Evolutionary conservation across 1,139 yeast genomes (phyloP), one percentile per base, ranked within the genome.

Genomic region (Spathaspora sp.): DNA sequence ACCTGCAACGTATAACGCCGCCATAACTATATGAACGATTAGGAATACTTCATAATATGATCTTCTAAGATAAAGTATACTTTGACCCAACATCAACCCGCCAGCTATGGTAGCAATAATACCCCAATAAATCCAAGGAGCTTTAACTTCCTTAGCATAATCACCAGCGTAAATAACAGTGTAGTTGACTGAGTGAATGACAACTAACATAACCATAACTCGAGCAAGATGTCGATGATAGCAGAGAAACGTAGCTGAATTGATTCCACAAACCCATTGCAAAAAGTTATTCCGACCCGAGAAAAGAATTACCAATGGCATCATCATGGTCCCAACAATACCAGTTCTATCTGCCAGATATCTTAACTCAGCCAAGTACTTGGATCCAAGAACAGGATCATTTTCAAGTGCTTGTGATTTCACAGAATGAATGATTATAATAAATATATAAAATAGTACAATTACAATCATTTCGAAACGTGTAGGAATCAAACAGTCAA

Each of bases 231-330:
- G 72, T 46, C 72, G 61, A 50, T 72, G 78, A 49, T 58, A 70
- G 7, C 65, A 51, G 39, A 70, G 56, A 55, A 65, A 70, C 10
- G 73, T 64, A 37, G 71, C 61, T 52, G 58, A 72, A 44, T 64
- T 58, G 68, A 71, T 65, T 13, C 72, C 64, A 1, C 76, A 68
- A 13, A 68, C 29, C 74, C 75, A 72, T 48, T 65, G 73, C 47
- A 72, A 59, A 46, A 72, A 65, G 54, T 72, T 72, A 53, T 72
- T 72, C 43, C 78, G 58, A 2, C 78, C 78, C 11, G 74, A 76
- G 56, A 72, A 71, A 26, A 73, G 53, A 38, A 71, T 59, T 18
- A 68, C 52, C 44, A 72, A 56, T 7, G 78, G 77, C 48, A 66
- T 59, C 29, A 60, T 51, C 24, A 60, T 56, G 4, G 68, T 58